Base-by-base conservation (phyloP, 2,329 filamentous ascomycete genomes). In the Trichoderma koningii region DNA sequence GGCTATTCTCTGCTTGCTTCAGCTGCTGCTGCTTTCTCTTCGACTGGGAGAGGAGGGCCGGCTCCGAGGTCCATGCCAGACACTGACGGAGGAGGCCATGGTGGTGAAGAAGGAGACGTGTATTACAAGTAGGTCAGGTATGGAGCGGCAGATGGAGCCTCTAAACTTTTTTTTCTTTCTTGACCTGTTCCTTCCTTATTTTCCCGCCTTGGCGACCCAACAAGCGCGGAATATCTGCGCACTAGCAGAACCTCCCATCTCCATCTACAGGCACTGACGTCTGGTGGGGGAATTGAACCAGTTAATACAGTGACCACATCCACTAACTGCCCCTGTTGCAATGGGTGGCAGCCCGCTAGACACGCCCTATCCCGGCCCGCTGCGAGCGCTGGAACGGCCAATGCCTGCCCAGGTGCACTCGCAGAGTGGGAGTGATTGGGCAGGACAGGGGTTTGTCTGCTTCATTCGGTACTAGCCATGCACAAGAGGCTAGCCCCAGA, bases 361-460 rank as follows among this genome's bases (percentile, higher is more conserved):
- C 19, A 5, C n/a, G 44, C 44, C 42, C 44, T 59, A 19, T 48
- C 28, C 34, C 34, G 26, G 55, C 28, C 55, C 14, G 41, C 55
- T 57, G 55, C 42, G 26, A 23, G 50, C 28, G 60, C 60, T 63
- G 50, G 60, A 55, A 50, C 50, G 41, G 23, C 50, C 60, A 63
- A 47, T 47, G 5, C 41, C 19, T 28, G 14, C n/a, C 26, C 60
- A 63, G 28, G 38, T 7, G 50, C 26, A n/a, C 3, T 21, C 21
- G 21, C 45, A 2, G 19, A 60, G 56, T 34, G 28, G 34, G 21
- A 5, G 21, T 42, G 47, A 51, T 60, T 60, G 56, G 56, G 21
- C 45, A 9, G 7, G 34, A 14, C 34, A 38, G 34, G 12, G 34
- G 34, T 14, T 5, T 38, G 12, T 38, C 12, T 38, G 34, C 34